A percentile compares a stretch with the other conserved stretches of the same genome.
Evolutionary conservation across 768 basidiomycete species (phyloP).

Genomic region (Pulveroboletus sp.): DNA sequence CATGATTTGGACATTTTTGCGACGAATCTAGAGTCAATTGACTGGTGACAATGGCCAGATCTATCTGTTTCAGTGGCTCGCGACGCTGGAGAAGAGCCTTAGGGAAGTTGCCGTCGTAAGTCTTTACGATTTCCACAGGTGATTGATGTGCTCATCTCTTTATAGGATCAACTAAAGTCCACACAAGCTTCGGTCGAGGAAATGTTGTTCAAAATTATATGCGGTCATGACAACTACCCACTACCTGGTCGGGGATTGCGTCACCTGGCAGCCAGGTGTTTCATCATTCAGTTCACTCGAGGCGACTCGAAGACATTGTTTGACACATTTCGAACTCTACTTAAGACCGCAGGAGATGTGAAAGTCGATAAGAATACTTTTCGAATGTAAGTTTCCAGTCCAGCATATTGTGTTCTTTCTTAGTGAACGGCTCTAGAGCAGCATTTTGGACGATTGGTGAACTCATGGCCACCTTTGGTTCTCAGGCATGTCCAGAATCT

Average conservation of each 20-base stretch:
- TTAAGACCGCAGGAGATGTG: slow-evolving; percentile 71
- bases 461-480: slow-evolving; percentile 80
- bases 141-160: slow-evolving; percentile 2
- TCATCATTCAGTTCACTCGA: slow-evolving; percentile 68
- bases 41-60: slow-evolving; percentile 76
- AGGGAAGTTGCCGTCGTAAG: slow-evolving; percentile 52
- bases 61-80: slow-evolving; percentile 83
- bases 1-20: slow-evolving; percentile 11
- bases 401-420: neutral
- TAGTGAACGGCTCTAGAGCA: slow-evolving; percentile 47
- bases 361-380: slow-evolving; percentile 66
- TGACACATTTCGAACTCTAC: slow-evolving; percentile 76
- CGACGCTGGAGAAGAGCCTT: slow-evolving; percentile 58
- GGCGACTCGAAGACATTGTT: slow-evolving; percentile 86
- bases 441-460: slow-evolving; percentile 87
- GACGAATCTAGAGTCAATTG: slow-evolving; percentile 56
- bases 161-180: slow-evolving; percentile 65
- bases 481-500: slow-evolving; percentile 57
- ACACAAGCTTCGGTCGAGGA: slow-evolving; percentile 62
- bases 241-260: slow-evolving; percentile 84
- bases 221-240: slow-evolving; percentile 66
- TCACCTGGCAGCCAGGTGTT: slow-evolving; percentile 73
- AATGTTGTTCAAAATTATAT: slow-evolving; percentile 63
- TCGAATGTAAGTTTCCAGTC: slow-evolving; percentile 54
- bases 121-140: neutral